These are phyloP conservation scores for Alternaria consortialis DNA, from an alignment of 2,329 filamentous ascomycete genomes.

Conservation along the genomic window DNA sequence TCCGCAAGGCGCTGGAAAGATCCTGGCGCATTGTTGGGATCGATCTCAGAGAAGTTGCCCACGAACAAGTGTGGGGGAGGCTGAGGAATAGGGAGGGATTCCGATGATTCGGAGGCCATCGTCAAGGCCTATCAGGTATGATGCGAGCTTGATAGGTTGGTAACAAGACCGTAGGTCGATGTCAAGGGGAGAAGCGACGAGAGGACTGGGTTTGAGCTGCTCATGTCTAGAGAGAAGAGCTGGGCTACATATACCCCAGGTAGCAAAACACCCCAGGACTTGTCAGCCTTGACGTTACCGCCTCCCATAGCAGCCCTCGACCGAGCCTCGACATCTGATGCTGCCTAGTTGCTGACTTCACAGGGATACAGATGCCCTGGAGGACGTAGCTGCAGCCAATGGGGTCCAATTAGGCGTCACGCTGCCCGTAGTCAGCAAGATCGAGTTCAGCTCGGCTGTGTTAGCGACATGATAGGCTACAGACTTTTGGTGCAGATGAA, in stretches of 20 bases:
- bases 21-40: slow-evolving; percentile 7
- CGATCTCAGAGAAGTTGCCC: slow-evolving; percentile 12
- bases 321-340: neutral
- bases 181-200: neutral
- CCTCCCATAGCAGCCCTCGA: neutral
- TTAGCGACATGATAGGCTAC: neutral
- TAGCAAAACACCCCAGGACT: neutral
- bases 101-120: slow-evolving; percentile 9
- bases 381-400: neutral
- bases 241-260: slow-evolving; percentile 1
- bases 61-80: slow-evolving; percentile 11
- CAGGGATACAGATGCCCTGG: neutral
- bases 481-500: neutral
- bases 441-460: slow-evolving; percentile 19
- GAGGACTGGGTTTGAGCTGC: neutral
- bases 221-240: neutral
- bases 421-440: neutral
- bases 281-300: slow-evolving; percentile 5
- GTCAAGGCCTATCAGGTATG: neutral
- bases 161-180: neutral
- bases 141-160: neutral
- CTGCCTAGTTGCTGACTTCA: slow-evolving; percentile 13
- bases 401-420: neutral
- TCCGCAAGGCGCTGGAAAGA: slow-evolving; percentile 13
- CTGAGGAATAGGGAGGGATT: slow-evolving; percentile 13